A percentile compares a stretch with the other conserved stretches of the same genome.
phyloP scores from a whole-genome alignment of 345 rosid species.

The Gossypium raimondii region DNA sequence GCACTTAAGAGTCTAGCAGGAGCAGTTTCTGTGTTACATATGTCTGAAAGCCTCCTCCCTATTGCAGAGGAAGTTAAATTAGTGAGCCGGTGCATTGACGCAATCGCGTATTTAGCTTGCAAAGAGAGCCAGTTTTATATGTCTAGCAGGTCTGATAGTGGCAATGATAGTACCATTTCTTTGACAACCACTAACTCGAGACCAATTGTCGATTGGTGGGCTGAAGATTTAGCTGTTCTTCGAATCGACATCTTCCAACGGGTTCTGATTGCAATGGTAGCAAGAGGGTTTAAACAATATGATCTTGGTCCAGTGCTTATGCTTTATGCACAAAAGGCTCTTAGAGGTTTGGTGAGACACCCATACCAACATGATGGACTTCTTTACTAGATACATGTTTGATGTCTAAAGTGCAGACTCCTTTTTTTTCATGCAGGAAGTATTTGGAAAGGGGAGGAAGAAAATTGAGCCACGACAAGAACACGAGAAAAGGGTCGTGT shows the following conservation, averaged over 20 bases:
- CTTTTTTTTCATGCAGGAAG: conserved; percentile 51
- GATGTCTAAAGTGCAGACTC: conserved; percentile 4
- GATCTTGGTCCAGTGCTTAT: conserved; percentile 92
- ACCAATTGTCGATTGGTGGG: conserved; percentile 88
- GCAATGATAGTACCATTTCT: conserved; percentile 33
- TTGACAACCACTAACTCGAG: conserved; percentile 31
- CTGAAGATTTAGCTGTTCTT: conserved; percentile 75
- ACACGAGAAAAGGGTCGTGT: conserved; percentile 84
- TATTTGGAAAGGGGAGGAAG: conserved; percentile 70
- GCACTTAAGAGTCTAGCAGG: conserved; percentile 73
- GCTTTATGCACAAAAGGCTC: conserved; percentile 93
- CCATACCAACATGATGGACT: conserved; percentile 18
- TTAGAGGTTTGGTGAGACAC: conserved; percentile 89
- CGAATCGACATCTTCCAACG: conserved; percentile 82
- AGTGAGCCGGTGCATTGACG: conserved; percentile 72
- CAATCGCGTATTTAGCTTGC: conserved; percentile 68
- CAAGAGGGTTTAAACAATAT: conserved; percentile 82
- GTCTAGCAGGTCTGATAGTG: conserved; percentile 39
- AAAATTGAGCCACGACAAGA: conserved; percentile 73
- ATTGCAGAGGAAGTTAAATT: conserved; percentile 76
- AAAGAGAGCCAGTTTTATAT: conserved; percentile 58
- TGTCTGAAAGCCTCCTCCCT: conserved; percentile 48
- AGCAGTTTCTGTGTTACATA: conserved; percentile 60
- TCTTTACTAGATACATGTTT: conserved; percentile 1
- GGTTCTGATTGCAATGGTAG: conserved; percentile 73